These are phyloP conservation scores for Cynara cardunculus DNA, from an alignment of 129 eudicot genomes.

Conservation along the genomic window DNA sequence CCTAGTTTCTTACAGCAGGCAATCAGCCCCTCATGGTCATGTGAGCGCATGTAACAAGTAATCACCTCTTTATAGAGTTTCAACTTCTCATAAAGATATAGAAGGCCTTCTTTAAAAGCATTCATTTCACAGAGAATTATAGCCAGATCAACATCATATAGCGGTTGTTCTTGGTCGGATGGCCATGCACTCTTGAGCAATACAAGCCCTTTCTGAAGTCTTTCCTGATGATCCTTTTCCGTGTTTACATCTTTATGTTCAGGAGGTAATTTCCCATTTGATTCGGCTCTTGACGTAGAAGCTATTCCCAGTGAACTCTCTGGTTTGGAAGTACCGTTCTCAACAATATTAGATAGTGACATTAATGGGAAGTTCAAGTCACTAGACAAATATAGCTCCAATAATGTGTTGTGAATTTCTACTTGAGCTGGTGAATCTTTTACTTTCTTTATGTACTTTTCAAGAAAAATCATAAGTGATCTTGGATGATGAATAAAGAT, in stretches of 20 bases:
- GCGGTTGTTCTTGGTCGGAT: slow-evolving; percentile 79
- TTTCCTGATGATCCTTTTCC: slow-evolving; percentile 56
- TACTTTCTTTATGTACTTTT: slow-evolving; percentile 72
- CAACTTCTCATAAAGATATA: slow-evolving; percentile 90
- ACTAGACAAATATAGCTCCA: slow-evolving; percentile 81
- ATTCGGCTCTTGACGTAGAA: slow-evolving; percentile 21
- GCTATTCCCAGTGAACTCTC: slow-evolving; percentile 20
- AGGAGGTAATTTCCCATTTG: slow-evolving; percentile 47
- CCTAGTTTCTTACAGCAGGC: slow-evolving; percentile 98
- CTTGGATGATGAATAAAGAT: slow-evolving; percentile 85
- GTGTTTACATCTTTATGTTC: slow-evolving; percentile 31
- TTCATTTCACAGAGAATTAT: slow-evolving; percentile 93
- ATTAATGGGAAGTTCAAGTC: slow-evolving; percentile 71
- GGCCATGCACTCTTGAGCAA: slow-evolving; percentile 94
- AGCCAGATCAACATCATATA: slow-evolving; percentile 87
- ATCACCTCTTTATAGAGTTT: slow-evolving; percentile 95
- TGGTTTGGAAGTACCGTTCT: slow-evolving; percentile 27
- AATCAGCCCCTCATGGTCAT: slow-evolving; percentile 94
- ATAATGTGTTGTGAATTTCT: slow-evolving; percentile 90
- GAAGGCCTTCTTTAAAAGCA: slow-evolving; percentile 69
- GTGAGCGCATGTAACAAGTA: slow-evolving; percentile 95
- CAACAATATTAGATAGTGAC: slow-evolving; percentile 39
- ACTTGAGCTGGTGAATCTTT: slow-evolving; percentile 96
- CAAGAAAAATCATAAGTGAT: slow-evolving; percentile 91
- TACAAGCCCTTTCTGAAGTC: slow-evolving; percentile 66